A percentile compares a stretch with the other conserved stretches of the same genome.
Conservation (phyloP, 108 stramenopile genomes). For the Cylindrotheca closterium region DNA sequence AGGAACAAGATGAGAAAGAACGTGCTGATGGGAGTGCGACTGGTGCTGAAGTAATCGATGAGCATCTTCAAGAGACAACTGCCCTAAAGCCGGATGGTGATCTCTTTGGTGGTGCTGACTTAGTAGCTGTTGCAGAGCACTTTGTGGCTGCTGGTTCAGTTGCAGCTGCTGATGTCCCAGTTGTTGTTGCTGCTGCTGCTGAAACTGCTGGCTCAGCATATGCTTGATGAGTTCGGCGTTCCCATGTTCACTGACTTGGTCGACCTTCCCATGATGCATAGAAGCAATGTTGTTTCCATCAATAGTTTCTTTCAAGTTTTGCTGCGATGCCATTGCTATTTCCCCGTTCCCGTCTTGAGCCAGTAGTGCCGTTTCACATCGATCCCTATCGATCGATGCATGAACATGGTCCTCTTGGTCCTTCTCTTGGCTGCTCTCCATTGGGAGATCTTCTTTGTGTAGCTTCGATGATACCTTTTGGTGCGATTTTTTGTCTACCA, state of each 20-base stretch:
- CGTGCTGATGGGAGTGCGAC: constrained; percentile 16
- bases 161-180: constrained; percentile 25
- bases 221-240: constrained; percentile 11
- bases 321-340: too few relatives aligned
- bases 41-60: constrained; percentile 37
- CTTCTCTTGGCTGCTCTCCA: not conserved
- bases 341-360: too few relatives aligned
- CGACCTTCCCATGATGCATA: not conserved
- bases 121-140: constrained; percentile 35
- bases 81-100: constrained; percentile 19
- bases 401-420: not conserved
- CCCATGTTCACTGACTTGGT: not conserved
- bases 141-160: constrained; percentile 32
- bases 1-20: constrained; percentile 31
- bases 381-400: too few relatives aligned
- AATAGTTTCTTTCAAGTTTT: too few relatives aligned
- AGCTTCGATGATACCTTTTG: constrained; percentile 1
- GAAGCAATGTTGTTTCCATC: too few relatives aligned
- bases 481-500: constrained; percentile 7
- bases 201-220: constrained; percentile 18
- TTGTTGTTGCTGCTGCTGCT: constrained; percentile 36
- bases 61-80: constrained; percentile 30
- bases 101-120: constrained; percentile 22
- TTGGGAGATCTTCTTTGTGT: not conserved
- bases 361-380: too few relatives aligned